Evolutionary conservation across 2,329 filamentous ascomycete genomes (phyloP), one percentile per base, ranked within the genome.

Genomic region (Metarhizium album): DNA sequence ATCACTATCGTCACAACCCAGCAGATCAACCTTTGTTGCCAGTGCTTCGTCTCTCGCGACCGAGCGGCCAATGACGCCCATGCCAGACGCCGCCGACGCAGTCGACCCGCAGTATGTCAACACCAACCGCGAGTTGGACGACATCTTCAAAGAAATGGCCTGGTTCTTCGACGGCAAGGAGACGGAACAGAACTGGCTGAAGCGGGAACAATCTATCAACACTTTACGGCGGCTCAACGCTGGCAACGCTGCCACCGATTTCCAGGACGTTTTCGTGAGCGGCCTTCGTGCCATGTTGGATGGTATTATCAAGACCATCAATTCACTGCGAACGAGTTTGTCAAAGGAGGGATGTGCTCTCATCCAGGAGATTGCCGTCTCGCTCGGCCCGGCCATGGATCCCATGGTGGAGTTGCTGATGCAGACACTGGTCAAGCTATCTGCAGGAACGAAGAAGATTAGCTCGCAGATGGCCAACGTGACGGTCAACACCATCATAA

Each of bases 361-460:
- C 46, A 75, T 96, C 29, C 90, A 96, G 64, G 91, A 97, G 56
- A 73, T 95, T 27, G 89, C 89, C 18, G 79, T 77, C 57, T 82
- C 78, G 8, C 82, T 87, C 45, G 90, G 90, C 0, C 77, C 88
- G 1, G 84, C 78, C 40, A 82, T 96, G 60, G 91, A 97, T 61
- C 79, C 85, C 11, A 87, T 95, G 82, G 85, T 93, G 7, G 91
- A 97, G 68, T 80, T 96, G 47, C 75, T 96, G 22, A 80, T 97
- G 69, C 90, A 95, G 62, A 85, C 82, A 27, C 81, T 96, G 59
- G 82, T 97, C 70, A 96, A 95, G 68, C 79, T 96, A 55, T 90
- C 86, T 57, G 88, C 84, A 9, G 84, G 83, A 23, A 94, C 91
- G 46, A 98, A 98, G 69, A 95, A 94, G 67, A 95, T 98, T 58